Percentiles rank a stretch among this genome's conserved stretches.
These are phyloP conservation scores for Eucalyptus leucophloia DNA, from an alignment of 345 rosid genomes.

Conservation along the genomic window DNA sequence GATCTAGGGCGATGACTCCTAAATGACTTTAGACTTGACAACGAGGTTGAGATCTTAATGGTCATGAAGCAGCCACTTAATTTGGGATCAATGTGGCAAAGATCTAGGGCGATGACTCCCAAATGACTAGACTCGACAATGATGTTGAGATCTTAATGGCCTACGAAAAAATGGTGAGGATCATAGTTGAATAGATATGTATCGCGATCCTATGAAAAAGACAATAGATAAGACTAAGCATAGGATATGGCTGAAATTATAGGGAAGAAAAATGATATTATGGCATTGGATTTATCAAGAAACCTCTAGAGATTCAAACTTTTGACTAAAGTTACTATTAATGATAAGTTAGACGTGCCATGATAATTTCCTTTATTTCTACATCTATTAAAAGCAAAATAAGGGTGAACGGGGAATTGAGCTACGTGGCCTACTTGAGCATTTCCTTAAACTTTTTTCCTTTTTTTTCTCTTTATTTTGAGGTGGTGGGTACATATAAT, in stretches of 20 bases:
- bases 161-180: neutral
- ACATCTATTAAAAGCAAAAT: no score
- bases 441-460: neutral
- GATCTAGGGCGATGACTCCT: neutral
- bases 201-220: neutral
- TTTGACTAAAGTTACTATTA: neutral
- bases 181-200: neutral
- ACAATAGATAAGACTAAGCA: neutral
- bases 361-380: neutral
- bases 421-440: neutral
- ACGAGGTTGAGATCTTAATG: neutral
- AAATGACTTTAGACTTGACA: neutral
- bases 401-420: neutral
- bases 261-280: no score
- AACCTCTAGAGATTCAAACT: neutral
- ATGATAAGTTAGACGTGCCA: neutral
- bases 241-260: no score
- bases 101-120: neutral
- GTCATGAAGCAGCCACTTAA: neutral
- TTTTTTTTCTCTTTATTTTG: no score
- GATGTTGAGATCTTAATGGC: neutral
- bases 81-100: neutral
- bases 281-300: neutral
- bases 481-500: neutral
- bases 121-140: neutral